These are phyloP conservation scores for Solanum virginianum DNA, from an alignment of 257 asterid species.

Conservation along the genomic window DNA sequence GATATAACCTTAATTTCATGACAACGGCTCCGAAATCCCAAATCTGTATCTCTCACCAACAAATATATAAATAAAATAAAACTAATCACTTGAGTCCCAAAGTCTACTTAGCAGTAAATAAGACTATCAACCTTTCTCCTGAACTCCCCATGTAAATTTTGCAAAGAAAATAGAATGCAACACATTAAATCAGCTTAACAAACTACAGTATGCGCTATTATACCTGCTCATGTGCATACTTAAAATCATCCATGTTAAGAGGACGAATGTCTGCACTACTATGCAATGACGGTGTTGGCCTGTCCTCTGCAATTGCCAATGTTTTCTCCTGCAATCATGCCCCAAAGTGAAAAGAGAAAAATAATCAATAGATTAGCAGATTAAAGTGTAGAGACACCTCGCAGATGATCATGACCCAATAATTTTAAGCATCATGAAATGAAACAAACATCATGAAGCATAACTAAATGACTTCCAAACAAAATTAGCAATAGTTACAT, in stretches of 20 bases:
- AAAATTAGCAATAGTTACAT: not conserved
- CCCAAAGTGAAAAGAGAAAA: not conserved
- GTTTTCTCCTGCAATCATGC: conserved; percentile 37
- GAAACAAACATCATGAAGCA: not conserved
- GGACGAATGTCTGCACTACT: conserved; percentile 56
- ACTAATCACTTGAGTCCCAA: not conserved
- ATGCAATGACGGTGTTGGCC: conserved; percentile 46
- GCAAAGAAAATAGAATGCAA: not conserved
- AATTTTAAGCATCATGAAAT: not conserved
- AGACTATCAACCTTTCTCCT: not conserved
- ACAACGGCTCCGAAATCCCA: not conserved
- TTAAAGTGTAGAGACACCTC: not conserved
- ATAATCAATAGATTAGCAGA: not conserved
- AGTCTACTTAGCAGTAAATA: not conserved
- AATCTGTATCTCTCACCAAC: not conserved
- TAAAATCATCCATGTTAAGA: conserved; percentile 51
- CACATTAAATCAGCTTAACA: not conserved
- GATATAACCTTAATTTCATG: not conserved
- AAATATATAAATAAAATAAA: not conserved
- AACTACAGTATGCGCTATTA: not conserved
- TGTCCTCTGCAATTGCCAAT: conserved; percentile 39
- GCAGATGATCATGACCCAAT: not conserved
- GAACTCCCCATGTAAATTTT: not conserved
- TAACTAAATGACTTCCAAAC: not conserved
- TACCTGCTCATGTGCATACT: conserved; percentile 60